These are phyloP conservation scores for Hydnomerulius pinastri DNA, from an alignment of 768 basidiomycete species.

Conservation along the genomic window DNA sequence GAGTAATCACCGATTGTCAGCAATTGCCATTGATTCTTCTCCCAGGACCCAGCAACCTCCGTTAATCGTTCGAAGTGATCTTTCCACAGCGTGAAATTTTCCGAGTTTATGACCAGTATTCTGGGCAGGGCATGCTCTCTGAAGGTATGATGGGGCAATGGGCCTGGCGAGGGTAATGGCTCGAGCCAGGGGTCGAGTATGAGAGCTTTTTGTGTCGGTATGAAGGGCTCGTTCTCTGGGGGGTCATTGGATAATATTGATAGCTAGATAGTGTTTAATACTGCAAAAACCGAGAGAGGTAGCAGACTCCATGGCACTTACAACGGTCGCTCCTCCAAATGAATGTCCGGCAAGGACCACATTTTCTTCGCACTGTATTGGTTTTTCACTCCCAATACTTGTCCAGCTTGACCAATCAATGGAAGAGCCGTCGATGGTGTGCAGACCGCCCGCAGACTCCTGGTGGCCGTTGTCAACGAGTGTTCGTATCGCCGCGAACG, in stretches of 20 bases:
- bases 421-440: constrained; percentile 37
- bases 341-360: constrained; percentile 53
- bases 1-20: constrained; percentile 49
- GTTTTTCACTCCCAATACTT: constrained; percentile 16
- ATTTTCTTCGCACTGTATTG: constrained; percentile 34
- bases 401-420: constrained; percentile 48
- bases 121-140: constrained; percentile 29
- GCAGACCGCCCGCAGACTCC: constrained; percentile 30
- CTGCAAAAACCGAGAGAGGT: no score
- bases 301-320: no score
- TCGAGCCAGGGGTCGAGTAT: constrained; percentile 87
- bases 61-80: constrained; percentile 65
- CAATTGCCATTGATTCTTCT: constrained; percentile 42
- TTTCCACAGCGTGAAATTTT: constrained; percentile 78
- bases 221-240: constrained; percentile 37
- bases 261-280: no score
- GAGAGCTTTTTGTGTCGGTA: constrained; percentile 61
- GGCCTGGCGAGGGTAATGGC: constrained; percentile 64
- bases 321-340: constrained; percentile 58
- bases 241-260: constrained; percentile 56
- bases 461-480: constrained; percentile 43
- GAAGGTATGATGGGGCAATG: constrained; percentile 21
- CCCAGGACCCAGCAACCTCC: constrained; percentile 58
- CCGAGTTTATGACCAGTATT: constrained; percentile 73
- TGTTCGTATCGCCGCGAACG: constrained; percentile 57